phyloP scores from a whole-genome alignment of 179 eudicot genomes.

The Silene coronaria region DNA sequence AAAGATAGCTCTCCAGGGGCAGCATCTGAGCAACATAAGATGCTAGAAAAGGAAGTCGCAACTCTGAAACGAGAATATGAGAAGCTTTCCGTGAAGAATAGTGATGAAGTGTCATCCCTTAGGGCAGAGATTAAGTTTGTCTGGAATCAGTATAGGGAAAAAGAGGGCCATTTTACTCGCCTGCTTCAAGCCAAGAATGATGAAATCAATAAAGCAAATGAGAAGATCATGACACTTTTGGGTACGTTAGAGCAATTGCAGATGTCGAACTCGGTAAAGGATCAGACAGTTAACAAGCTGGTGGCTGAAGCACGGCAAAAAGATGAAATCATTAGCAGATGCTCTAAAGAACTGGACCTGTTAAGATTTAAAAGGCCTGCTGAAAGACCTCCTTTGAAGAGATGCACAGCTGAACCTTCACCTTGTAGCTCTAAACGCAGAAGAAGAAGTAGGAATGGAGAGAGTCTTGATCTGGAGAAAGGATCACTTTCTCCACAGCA shows the following conservation, averaged over 20 bases:
- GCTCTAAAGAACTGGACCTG: constrained; percentile 39
- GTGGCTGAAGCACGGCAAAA: constrained; percentile 36
- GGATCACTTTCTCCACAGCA: constrained; percentile 8
- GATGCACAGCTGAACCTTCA: constrained; percentile 26
- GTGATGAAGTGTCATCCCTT: constrained; percentile 49
- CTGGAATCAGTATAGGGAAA: constrained; percentile 63
- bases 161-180: constrained; percentile 43
- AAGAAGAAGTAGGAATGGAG: constrained; percentile 9
- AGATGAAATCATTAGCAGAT: constrained; percentile 42
- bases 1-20: constrained; percentile 15
- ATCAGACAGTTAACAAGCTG: constrained; percentile 31
- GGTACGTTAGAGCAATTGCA: constrained; percentile 43
- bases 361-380: constrained; percentile 27
- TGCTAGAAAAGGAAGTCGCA: constrained; percentile 38
- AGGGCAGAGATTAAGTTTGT: constrained; percentile 56
- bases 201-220: constrained; percentile 46
- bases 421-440: constrained; percentile 28
- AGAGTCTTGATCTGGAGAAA: constrained; percentile 14
- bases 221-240: constrained; percentile 38
- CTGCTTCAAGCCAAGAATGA: constrained; percentile 36
- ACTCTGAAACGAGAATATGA: constrained; percentile 43
- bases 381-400: constrained; percentile 36
- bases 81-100: constrained; percentile 35
- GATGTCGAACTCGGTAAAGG: constrained; percentile 44
- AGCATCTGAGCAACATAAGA: constrained; percentile 20